Evolutionary conservation across 495 filamentous ascomycete species (phyloP), one percentile per base, ranked within the genome.

Genomic region (Parathielavia appendiculata): DNA sequence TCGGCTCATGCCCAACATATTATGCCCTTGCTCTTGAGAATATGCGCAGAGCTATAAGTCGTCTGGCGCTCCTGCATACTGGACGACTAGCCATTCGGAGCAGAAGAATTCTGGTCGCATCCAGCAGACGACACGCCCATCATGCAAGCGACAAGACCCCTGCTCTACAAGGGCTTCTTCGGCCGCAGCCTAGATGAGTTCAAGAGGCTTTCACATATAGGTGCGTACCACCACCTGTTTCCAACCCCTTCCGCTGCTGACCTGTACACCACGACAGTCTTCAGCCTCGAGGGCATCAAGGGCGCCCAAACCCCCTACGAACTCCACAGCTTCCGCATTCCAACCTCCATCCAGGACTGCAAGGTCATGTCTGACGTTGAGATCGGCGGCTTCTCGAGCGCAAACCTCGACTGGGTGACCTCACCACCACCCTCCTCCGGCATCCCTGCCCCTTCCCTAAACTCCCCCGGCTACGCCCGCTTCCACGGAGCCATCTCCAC

Each of bases 401-500:
- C 84, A 17, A 70, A 79, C 46, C 78, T 98, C 51, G 86, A 91
- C 65, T 88, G 82, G 69, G 75, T 88, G 2, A 68, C 79, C 26
- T 68, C 90, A 76, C 34, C 83, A 85, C 58, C 79, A 86, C 17
- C 85, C 83, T 59, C 46, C 73, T 36, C 79, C 81, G 54, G 79
- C 83, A 40, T 71, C 83, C 40, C 75, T 1, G 71, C 26, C 66
- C 75, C 35, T 58, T 74, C 8, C 69, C 65, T 77, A 7, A 26
- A 53, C 50, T 51, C 62, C 6, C 50, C 66, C 20, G 76, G 75
- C 75, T 61, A 81, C 80, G 84, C 83, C 6, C 81, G 84, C 55
- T 98, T 97, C 76, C 84, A 92, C 73, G 93, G 93, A 46, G 83
- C 57, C 56, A 97, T 98, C 66, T 95, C 90, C 1, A 93, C 83